These are phyloP conservation scores for Aspergillus eucalypticola DNA, from an alignment of 2,329 filamentous ascomycete genomes.

Conservation along the genomic window DNA sequence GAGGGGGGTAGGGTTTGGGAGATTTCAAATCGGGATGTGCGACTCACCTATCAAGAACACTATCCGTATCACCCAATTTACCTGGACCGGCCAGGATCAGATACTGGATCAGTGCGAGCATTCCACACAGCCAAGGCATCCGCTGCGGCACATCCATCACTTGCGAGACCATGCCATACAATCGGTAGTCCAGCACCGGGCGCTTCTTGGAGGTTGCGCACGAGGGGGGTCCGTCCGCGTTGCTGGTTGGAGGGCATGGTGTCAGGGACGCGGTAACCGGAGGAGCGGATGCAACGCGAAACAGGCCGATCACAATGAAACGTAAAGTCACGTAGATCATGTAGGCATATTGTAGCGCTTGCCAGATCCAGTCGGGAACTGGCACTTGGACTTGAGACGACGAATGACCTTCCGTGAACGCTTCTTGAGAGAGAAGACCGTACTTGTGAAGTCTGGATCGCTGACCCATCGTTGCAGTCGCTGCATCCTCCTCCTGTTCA, in stretches of 20 bases:
- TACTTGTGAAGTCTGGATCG: constrained; percentile 56
- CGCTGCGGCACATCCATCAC: constrained; percentile 72
- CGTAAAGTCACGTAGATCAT: constrained; percentile 63
- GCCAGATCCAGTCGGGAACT: constrained; percentile 50
- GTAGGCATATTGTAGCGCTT: constrained; percentile 53
- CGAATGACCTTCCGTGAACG: constrained; percentile 27
- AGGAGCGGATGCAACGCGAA: constrained; percentile 68
- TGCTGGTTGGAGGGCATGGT: constrained; percentile 24
- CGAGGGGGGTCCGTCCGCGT: constrained; percentile 34
- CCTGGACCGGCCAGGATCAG: constrained; percentile 72
- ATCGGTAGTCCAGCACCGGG: constrained; percentile 73
- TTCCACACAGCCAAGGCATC: constrained; percentile 88
- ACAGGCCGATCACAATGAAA: constrained; percentile 63
- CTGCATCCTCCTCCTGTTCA: constrained; percentile 18
- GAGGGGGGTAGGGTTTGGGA: constrained; percentile 10
- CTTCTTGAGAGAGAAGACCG: constrained; percentile 52
- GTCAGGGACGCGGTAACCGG: constrained; percentile 38
- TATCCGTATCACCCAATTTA: constrained; percentile 70
- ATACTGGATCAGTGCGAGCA: constrained; percentile 74
- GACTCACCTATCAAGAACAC: constrained; percentile 87
- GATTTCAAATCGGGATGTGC: constrained; percentile 16
- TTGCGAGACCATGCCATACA: constrained; percentile 73
- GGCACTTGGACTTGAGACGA: constrained; percentile 35
- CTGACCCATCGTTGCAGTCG: constrained; percentile 34
- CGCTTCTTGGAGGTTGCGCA: constrained; percentile 41